Evolutionary conservation across 108 stramenopile genomes (phyloP), one percentile per base, ranked within the genome.

Genomic region (Ochromonas danica): DNA sequence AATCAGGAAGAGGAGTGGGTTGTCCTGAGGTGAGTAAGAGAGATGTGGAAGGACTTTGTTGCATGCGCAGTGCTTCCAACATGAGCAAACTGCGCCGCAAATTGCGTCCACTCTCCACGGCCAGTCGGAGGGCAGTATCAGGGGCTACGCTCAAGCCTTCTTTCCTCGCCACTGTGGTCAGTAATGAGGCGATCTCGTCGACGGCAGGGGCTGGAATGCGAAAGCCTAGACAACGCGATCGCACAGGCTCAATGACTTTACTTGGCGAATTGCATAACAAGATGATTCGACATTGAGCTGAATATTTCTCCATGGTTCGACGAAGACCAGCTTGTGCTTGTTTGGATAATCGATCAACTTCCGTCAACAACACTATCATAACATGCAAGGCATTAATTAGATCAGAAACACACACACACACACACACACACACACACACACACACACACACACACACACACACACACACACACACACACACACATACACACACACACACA

Each of bases 271-370:
- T 91, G 81, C 96, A 96, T 62, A 88, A 89, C 36, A 99, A 86
- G 81, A 99, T 95, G 62, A 99, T 83, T 35, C 98, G 90, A 84
- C 96, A 97, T 33, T 75, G 72, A 27, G 72, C 6, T 35, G 72
- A 75, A 36, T 75, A 75, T 82, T 95, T 96, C 79, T 99, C 98
- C 98, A 99, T 99, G 28, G 98, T 99, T 40, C 96, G 89, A 80
- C 98, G 90, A 63, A 97, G 81, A 17, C 79, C 86, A 36, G 86
- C 86, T 87, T 97, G 96, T 39, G 96, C 96, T 81, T 93, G 94
- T 65, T 86, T 88, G 1, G 92, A 90, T 40, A 99, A 86, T 38
- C 90, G 88, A 81, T 99, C 98, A 6, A 95, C 96, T 61, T 97
- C 96, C 17, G 88, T 87, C 38, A 99, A 85, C 28, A 99, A 90